Evolutionary conservation across 129 eudicot species (phyloP), one percentile per base, ranked within the genome.

Genomic region (Tagetes patula): DNA sequence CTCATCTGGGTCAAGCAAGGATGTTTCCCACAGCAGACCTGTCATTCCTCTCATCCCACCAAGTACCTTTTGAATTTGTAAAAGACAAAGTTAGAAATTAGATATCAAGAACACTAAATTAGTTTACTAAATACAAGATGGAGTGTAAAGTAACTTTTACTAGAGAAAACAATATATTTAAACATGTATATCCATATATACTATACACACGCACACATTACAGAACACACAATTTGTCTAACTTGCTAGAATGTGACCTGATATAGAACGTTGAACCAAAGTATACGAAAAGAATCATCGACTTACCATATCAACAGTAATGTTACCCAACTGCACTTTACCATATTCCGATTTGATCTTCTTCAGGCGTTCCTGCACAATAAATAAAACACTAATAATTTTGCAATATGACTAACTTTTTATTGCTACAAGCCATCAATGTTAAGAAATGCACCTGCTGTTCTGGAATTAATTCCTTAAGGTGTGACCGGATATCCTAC

Each of bases 41-140:
- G 87, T 85, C 98, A 92, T 92, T 76, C 98, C 98, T 84, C 98
- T 87, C 98, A 92, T 92, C 46, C 98, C 98, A 72, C 98, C 98
- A 75, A 92, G 81, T 52, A 92, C 96, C 98, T 92, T 71, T 52
- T 14, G 37, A 34, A 52, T 43, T 36, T 7, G 36, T 14, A 70
- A n/a, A 52, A 8, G 14, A 37, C 13, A 10, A 39, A 6, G 5
- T 49, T 27, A 71, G 42, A 48, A 9, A 6, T 49, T 27, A 71
- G 42, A 48, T 34, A 36, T 60, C 11, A 56, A 37, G 8, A 59
- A 59, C 2, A 8, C 33, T 43, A 69, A 48, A 60, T 49, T 39
- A 59, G 12, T 76, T 20, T 38, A 45, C 14, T 46, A 66, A 52
- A 65, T 41, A 33, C 27, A 65, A 2, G 4, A n/a, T 56, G 63